Base-by-base conservation (phyloP, 495 filamentous ascomycete genomes). In the Umbilicaria muhlenbergii region DNA sequence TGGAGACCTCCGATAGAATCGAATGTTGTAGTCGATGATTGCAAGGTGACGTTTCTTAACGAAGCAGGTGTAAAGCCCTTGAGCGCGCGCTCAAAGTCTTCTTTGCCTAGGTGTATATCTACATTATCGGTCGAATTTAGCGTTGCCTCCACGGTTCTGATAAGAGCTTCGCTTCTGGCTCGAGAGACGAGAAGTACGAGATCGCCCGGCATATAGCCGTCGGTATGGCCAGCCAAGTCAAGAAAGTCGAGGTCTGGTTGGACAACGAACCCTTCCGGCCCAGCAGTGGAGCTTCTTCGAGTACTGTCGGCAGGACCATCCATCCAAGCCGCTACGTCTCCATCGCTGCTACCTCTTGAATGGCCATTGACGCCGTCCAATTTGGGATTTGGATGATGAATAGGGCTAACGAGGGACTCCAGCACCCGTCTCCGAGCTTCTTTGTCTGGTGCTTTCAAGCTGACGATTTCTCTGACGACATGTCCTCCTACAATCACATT, bases 171-270 rank as follows among this genome's bases (percentile, higher is more conserved):
- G 55, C 81, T 93, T 37, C 89, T 75, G 11, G 91, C 91, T 43
- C 91, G 78, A 37, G 83, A 78, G 31, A 93, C 78, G 17, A 95
- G 75, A 0, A 94, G 68, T 13, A 83, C 75, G 37, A 98, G 69
- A 59, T 98, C 91, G 3, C 87, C 91, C 0, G 91, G 91, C 86
- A 94, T 94, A 58, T 94, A 98, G 3, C 91, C 91, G 52, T 98
- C 91, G 0, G 88, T 96, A 52, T 84, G 77, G 14, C 88, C 86
- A 5, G 92, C 86, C 39, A 96, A 67, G 41, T 95, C 87, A 13
- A 96, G 77, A 42, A 94, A 82, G 58, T 98, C 91, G 10, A 98
- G 74, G n/a, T 80, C 68, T 1, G 70, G 62, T 43, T 80, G 78
- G 11, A 87, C 61, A 1, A 78, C 57, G 52, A 87, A 85, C 2